Base-by-base conservation (phyloP, 352 stramenopile genomes). In the Phytophthora sp. region DNA sequence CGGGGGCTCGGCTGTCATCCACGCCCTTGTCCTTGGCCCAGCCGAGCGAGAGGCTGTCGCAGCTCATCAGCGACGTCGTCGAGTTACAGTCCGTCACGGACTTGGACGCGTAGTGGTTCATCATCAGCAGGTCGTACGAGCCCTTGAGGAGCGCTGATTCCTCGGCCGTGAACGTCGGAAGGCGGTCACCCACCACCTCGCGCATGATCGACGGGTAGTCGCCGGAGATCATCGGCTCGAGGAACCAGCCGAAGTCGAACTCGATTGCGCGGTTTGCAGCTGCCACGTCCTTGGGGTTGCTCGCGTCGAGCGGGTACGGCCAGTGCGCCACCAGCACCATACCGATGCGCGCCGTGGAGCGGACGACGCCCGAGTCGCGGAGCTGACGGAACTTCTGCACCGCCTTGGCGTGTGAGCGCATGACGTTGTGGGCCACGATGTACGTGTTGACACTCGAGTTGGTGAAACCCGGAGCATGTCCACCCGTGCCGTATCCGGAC, bases 121-220 rank as follows among this genome's bases (percentile, higher is more conserved):
- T n/a, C n/a, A n/a, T n/a, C n/a, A n/a, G 92, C 62, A 98, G 94
- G 56, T 99, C 96, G 62, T 85, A 87, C 10, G 86, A 97, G 17
- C 79, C 83, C 31, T 75, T 76, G 8, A 99, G 62, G 15, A 89
- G 41, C 20, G 73, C 70, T 18, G 83, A 66, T 61, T 98, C 77
- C 20, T 88, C 70, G 2, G 63, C 23, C 4, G 94, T 97, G 62
- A 99, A 98, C 32, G 54, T 35, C 9, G 95, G 95, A 17, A 99
- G 76, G 13, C 88, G 77, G 18, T 82, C 69, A 2, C 91, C 88
- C 4, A 88, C 82, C 35, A 84, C 71, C 27, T 92, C 55, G 42
- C 82, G 84, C 94, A 99, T 98, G 35, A 89, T 75, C n/a, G 71
- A 45, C 5, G 96, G 96, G 76, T 99, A 98, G 39, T 98, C 83